Evolutionary conservation across 1,139 yeast species (phyloP).

Genomic region (Zygoascus hellenicus): DNA sequence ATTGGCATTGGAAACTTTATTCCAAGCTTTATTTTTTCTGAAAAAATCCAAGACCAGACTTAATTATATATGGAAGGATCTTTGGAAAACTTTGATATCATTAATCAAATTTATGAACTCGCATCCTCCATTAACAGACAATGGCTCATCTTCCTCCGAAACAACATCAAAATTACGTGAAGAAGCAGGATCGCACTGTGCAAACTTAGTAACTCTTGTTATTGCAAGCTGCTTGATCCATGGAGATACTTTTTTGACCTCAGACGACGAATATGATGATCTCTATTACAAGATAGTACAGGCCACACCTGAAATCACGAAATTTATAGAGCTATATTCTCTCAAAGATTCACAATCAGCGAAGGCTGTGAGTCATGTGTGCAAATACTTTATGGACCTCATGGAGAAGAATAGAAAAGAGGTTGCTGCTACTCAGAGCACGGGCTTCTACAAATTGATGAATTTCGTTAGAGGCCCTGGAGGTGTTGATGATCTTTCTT

Average conservation of each 20-base stretch:
- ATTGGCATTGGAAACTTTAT: constrained; percentile 26
- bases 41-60: constrained; percentile 20
- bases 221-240: constrained; percentile 31
- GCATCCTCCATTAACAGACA: constrained; percentile 18
- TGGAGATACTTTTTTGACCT: constrained; percentile 31
- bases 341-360: constrained; percentile 16
- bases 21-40: constrained; percentile 27
- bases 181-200: constrained; percentile 20
- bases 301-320: constrained; percentile 23
- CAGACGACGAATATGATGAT: constrained; percentile 32
- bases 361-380: constrained; percentile 11
- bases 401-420: constrained; percentile 1
- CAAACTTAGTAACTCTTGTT: constrained; percentile 23
- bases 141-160: neutral
- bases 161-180: neutral
- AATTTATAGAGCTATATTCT: constrained; percentile 17
- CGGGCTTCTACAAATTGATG: neutral
- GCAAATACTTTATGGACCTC: constrained; percentile 2
- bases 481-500: constrained; percentile 3
- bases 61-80: constrained; percentile 36
- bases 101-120: constrained; percentile 26
- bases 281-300: constrained; percentile 33
- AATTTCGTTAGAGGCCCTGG: constrained; percentile 1
- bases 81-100: constrained; percentile 35
- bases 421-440: neutral